Conservation (phyloP, 768 basidiomycete genomes). For the Tylopilus plumbeoviolaceoides region DNA sequence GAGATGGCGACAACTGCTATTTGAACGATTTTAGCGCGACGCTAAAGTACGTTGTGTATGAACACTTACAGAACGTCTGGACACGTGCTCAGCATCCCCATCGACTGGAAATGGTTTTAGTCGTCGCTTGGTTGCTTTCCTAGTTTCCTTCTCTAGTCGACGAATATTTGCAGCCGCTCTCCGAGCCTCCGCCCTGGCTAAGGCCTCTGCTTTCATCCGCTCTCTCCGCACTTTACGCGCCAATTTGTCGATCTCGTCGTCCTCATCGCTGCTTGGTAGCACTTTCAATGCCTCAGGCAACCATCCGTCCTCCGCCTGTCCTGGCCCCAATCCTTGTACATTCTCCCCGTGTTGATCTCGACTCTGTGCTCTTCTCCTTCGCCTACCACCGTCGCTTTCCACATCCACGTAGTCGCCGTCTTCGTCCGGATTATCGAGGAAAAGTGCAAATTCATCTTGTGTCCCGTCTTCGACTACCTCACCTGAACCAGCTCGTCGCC, state of each 20-base stretch:
- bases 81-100: background rate
- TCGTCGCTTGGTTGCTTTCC: slow-evolving; percentile 16
- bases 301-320: slow-evolving; percentile 13
- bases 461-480: slow-evolving; percentile 29
- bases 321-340: background rate
- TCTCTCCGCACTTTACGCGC: slow-evolving; percentile 33
- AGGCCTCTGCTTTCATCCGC: slow-evolving; percentile 22
- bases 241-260: slow-evolving; percentile 31
- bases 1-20: slow-evolving; percentile 6
- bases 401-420: slow-evolving; percentile 26
- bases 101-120: slow-evolving; percentile 28
- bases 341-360: slow-evolving; percentile 2
- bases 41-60: background rate
- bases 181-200: slow-evolving; percentile 16
- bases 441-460: slow-evolving; percentile 28
- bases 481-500: slow-evolving; percentile 22
- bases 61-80: slow-evolving; percentile 14
- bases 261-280: slow-evolving; percentile 41
- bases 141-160: slow-evolving; percentile 8
- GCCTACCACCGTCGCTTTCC: slow-evolving; percentile 8
- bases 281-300: slow-evolving; percentile 37
- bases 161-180: slow-evolving; percentile 15
- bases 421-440: slow-evolving; percentile 18
- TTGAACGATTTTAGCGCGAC: background rate
- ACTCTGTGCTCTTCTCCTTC: slow-evolving; percentile 5